Base-by-base conservation (phyloP, 2,329 filamentous ascomycete genomes). In the Trichoderma arundinaceum region DNA sequence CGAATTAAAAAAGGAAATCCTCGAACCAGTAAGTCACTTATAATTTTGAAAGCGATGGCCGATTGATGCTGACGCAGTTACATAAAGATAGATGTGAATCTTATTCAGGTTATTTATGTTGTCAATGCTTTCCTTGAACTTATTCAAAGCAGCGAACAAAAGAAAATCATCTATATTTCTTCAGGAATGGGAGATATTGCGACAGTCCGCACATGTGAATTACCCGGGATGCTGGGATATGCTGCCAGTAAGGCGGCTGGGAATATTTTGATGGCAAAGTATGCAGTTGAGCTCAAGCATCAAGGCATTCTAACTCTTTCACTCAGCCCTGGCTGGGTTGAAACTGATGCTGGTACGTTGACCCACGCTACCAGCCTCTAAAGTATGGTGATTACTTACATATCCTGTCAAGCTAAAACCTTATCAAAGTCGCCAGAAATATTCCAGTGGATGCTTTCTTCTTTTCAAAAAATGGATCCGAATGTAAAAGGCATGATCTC, bases 401-500 rank as follows among this genome's bases (percentile, higher is more conserved):
- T 22, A 5, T 10, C 13, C 38, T 32, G 38, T 28, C 4, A 32
- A 32, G 52, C 52, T 56, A 35, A 19, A 7, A 17, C 10, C 2
- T 10, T 56, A 10, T 28, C 35, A 19, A 28, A 7, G 7, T 56
- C 38, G 19, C 52, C 52, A 4, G 38, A 56, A 17, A 35, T 12
- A 19, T 56, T 56, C 12, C 52, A 43, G 38, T 43, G 52, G 52
- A 43, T 56, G 52, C 52, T 56, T 7, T 15, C 38, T 7, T 41
- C 35, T 17, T 56, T 56, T 19, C 52, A 43, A 13, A 43, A 56
- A 28, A 32, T 56, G 52, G 52, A 56, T 12, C 52, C 52, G 15
- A 56, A 19, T n/a, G 52, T 56, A 19, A 41, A 56, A 35, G 52
- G 52, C 8, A 56, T 56, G 52, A 56, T 56, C 19, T 56, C 52